Evolutionary conservation across 768 basidiomycete species (phyloP), one percentile per base, ranked within the genome.

Genomic region (Suillus tomentosus): DNA sequence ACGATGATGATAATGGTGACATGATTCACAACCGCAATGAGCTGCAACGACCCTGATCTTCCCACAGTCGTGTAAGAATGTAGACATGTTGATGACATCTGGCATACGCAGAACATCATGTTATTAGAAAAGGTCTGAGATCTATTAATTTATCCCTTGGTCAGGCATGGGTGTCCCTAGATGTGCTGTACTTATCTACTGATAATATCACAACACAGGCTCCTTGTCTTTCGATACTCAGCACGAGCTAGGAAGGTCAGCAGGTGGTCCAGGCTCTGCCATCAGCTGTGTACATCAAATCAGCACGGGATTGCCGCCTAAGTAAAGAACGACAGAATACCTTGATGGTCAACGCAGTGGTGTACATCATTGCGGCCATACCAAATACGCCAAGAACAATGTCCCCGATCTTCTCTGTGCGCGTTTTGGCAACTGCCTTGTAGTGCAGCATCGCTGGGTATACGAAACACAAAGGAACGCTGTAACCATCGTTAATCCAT

Each of bases 391-490:
- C 85, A 70, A 98, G 78, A 34, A 82, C 77, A 51, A 89, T 87
- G 74, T 98, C 95, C 1, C 79, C 79, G 5, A 82, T 50, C 73
- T 89, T 93, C 76, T 89, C 80, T 68, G 71, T 84, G 64, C 81
- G 80, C 1, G 92, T 95, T 66, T 79, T 82, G 7, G 95, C 90
- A 68, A 88, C 88, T n/a, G 90, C 91, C 77, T 85, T 91, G 79
- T 94, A 91, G 73, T 96, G 95, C 65, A 97, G 77, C 90, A 97
- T 88, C 6, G 95, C 89, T 5, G 95, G 96, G 71, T 97, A 98
- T 56, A 96, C 87, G 73, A 93, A 96, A 75, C 95, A 96, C 65
- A 99, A 79, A 9, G 96, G 96, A 10, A 97, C 89, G 70, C 95
- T 96, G 66, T 19, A 42, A 42, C 60, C 63, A 47, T 40, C 27